Evolutionary conservation across 2,329 filamentous ascomycete species (phyloP), one percentile per base, ranked within the genome.

Genomic region (Fusarium sp.): DNA sequence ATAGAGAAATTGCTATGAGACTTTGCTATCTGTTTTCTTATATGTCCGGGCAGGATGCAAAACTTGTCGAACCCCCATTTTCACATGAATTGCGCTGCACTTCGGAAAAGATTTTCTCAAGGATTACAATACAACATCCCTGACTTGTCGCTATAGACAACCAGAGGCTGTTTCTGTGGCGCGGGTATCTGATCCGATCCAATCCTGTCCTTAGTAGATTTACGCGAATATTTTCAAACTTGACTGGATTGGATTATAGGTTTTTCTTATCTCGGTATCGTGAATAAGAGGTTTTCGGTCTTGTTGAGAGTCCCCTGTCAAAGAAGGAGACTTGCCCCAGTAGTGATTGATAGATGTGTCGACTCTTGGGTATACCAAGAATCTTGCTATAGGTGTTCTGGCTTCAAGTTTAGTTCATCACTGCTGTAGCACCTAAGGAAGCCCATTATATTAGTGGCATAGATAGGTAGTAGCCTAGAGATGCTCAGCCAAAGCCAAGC

Each of bases 1-100:
- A 9, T 16, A 26, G 37, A 30, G 46, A 64, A 57, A 51, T 64
- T 50, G 23, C 52, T 44, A 36, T 26, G 8, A 46, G 53, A 46
- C 36, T 62, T 47, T 42, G 30, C 8, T 49, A 18, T 15, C 9
- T 18, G n/a, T 18, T 28, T 6, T 15, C 26, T 30, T 28, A 37
- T 28, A 37, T 28, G 18, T 34, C 20, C 9, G 23, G 23, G 23
- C 23, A 28, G 9, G 9, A 33, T 20, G 18, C n/a, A 26, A 38
- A 26, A 23, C 31, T 26, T 30, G 23, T 23, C 23, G 53, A 13
- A 15, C 34, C 20, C 20, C 31, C 18, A 57, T 41, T 63, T 36
- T 40, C 50, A 56, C 33, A 36, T 36, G 40, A 62, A 46, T 23
- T 46, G 18, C 13, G 20, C 36, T 36, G 37, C 36, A 6, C 12